Conservation (phyloP, 306 rosid species). For the Styphnolobium japonicum region DNA sequence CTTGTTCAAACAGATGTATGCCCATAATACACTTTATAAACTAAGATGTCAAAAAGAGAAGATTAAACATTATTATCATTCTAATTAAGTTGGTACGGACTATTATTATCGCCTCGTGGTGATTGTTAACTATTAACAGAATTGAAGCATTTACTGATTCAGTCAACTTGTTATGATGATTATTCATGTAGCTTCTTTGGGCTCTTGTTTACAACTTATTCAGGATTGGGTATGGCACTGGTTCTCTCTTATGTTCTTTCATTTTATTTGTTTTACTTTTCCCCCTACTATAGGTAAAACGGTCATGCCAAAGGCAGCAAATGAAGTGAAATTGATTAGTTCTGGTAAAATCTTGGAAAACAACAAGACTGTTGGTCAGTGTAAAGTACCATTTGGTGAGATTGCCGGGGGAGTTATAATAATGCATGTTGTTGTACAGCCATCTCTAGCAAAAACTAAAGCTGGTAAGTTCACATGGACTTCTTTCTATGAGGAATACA, state of each 20-base stretch:
- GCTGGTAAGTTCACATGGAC: conserved; percentile 57
- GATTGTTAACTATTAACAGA: neutral
- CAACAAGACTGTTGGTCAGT: conserved; percentile 92
- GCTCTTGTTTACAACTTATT: neutral
- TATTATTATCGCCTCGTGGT: neutral
- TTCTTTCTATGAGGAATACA: neutral
- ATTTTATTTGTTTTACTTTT: conserved; percentile 22
- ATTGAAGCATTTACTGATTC: conserved; percentile 16
- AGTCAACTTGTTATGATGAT: conserved; percentile 14
- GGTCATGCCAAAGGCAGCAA: conserved; percentile 84
- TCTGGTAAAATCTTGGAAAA: conserved; percentile 96
- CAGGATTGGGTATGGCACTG: neutral
- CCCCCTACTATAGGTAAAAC: conserved; percentile 59
- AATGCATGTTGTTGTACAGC: conserved; percentile 94
- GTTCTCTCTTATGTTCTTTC: neutral
- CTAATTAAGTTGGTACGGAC: neutral
- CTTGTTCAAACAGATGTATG: neutral
- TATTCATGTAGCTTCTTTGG: conserved; percentile 17
- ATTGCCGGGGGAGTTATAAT: conserved; percentile 60
- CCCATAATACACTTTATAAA: neutral
- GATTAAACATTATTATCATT: neutral
- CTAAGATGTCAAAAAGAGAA: neutral
- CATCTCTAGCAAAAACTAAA: conserved; percentile 69
- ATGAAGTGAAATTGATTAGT: conserved; percentile 88
- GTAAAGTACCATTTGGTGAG: conserved; percentile 84